Evolutionary conservation across 805 yeast species (phyloP).

Genomic region (Metschnikowia kofuensis): DNA sequence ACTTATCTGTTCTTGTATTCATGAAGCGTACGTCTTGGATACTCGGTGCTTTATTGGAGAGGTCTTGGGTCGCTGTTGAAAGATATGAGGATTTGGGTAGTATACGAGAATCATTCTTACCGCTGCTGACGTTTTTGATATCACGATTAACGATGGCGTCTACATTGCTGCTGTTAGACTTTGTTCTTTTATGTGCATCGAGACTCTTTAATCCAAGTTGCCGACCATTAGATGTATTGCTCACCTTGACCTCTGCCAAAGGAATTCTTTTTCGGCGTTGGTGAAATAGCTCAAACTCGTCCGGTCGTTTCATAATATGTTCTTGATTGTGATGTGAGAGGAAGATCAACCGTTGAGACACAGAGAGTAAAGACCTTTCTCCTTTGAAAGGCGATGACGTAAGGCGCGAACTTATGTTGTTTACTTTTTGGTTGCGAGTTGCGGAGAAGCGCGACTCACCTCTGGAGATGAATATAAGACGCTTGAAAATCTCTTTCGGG

Average conservation of each 20-base stretch:
- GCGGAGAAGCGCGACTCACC: neutral
- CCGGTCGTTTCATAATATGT: conserved; percentile 6
- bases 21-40: no score
- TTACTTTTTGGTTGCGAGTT: neutral
- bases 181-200: neutral
- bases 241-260: conserved; percentile 7
- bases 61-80: no score
- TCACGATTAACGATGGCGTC: neutral
- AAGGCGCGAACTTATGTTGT: neutral
- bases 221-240: neutral
- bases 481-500: no score
- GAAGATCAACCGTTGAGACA: neutral
- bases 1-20: no score
- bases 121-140: neutral
- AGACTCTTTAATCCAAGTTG: neutral
- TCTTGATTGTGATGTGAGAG: neutral
- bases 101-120: neutral
- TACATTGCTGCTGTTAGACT: neutral
- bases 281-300: conserved; percentile 13
- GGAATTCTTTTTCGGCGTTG: conserved; percentile 13
- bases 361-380: neutral
- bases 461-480: no score
- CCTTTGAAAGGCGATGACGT: neutral
- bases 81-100: no score
- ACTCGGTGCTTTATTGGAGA: neutral